These are phyloP conservation scores for Hyphopichia wangnamkhiaoensis DNA, from an alignment of 1,139 yeast genomes.

Conservation along the genomic window DNA sequence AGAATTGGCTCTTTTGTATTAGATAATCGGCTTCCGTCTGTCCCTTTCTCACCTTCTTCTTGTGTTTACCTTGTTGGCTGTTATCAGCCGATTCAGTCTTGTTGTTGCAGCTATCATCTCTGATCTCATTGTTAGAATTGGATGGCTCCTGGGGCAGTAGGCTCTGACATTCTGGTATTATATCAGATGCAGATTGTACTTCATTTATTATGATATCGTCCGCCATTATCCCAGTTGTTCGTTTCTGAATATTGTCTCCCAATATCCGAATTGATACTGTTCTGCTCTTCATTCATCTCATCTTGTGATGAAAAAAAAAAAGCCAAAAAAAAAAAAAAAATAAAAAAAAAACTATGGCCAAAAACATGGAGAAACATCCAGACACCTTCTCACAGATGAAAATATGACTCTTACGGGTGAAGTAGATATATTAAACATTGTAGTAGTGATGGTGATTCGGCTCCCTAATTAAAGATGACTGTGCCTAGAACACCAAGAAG, in stretches of 20 bases:
- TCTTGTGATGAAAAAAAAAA: too few species aligned
- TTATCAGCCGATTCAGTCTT: too few species aligned
- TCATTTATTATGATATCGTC: constrained; percentile 3
- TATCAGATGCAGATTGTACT: neutral
- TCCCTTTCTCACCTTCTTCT: constrained; percentile 43
- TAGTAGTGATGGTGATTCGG: too few species aligned
- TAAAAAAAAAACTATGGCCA: neutral
- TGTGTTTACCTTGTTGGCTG: constrained; percentile 3
- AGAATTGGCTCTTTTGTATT: constrained; percentile 46
- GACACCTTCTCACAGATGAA: too few species aligned
- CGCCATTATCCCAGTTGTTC: too few species aligned
- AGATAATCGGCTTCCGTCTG: constrained; percentile 58
- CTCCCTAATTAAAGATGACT: too few species aligned
- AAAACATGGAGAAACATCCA: too few species aligned
- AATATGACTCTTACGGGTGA: too few species aligned
- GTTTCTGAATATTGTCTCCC: too few species aligned
- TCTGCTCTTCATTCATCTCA: too few species aligned
- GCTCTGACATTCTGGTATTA: constrained; percentile 5
- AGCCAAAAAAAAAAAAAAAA: neutral
- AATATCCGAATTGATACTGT: too few species aligned
- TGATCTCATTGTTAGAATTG: neutral
- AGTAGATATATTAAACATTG: too few species aligned
- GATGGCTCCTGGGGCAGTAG: neutral
- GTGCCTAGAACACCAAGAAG: constrained; percentile 26
- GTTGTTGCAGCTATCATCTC: neutral